A percentile compares a stretch with the other conserved stretches of the same genome.
These are phyloP conservation scores for Chlamydomonas schloesseri DNA, from an alignment of 139 green algal species.

Conservation along the genomic window DNA sequence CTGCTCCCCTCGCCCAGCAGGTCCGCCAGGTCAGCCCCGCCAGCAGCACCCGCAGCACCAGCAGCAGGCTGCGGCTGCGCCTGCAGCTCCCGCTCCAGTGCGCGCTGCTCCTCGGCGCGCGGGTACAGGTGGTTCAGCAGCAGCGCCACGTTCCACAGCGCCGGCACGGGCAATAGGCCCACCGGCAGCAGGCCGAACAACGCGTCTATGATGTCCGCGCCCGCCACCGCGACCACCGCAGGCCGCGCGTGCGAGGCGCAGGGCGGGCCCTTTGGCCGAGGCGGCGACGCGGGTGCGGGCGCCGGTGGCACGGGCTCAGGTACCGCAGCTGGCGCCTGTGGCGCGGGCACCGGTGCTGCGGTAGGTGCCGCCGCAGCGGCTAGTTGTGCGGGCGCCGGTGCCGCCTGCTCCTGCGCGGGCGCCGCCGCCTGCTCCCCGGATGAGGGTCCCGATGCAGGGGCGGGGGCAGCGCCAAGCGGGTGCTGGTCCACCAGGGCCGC, in stretches of 20 bases:
- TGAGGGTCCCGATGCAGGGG: no score
- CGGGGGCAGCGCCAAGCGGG: not conserved
- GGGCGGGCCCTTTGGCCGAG: not conserved
- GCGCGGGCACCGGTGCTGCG: no score
- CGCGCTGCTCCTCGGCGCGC: conserved; percentile 12
- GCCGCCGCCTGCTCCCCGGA: not conserved
- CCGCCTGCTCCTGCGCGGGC: not conserved
- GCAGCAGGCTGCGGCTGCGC: not conserved
- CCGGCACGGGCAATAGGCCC: conserved; percentile 63
- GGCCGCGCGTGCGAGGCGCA: not conserved
- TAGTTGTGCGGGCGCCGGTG: not conserved
- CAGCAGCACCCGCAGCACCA: not conserved
- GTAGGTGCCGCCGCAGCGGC: not conserved
- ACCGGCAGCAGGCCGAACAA: conserved; percentile 64
- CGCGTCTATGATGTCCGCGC: conserved; percentile 52
- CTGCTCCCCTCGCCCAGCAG: not conserved
- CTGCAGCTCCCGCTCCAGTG: not conserved
- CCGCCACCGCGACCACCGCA: not conserved
- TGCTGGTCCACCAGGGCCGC: not conserved
- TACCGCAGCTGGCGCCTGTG: not conserved
- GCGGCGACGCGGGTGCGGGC: not conserved
- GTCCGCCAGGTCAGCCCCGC: not conserved
- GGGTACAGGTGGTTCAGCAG: conserved; percentile 72
- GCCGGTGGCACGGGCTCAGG: not conserved
- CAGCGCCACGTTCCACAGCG: conserved; percentile 63